Conservation (phyloP, 768 basidiomycete species). For the Lentinus tigrinus region DNA sequence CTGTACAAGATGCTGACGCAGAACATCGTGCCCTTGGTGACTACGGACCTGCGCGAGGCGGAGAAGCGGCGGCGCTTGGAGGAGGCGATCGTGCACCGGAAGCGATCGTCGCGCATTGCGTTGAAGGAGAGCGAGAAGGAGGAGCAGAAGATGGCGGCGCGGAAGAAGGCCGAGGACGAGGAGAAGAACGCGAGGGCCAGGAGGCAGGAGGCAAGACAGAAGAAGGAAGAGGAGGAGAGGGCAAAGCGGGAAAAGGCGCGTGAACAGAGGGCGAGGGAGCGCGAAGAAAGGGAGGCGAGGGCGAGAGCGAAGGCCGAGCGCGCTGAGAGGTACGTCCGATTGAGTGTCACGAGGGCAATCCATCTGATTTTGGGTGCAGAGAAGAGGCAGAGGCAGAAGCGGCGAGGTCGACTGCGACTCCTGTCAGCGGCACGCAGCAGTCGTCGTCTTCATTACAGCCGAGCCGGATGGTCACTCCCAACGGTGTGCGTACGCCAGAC, state of each 20-base stretch:
- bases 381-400: slow-evolving; percentile 5
- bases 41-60: slow-evolving; percentile 64
- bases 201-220: slow-evolving; percentile 41
- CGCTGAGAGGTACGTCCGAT: slow-evolving; percentile 8
- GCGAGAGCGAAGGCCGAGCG: slow-evolving; percentile 28
- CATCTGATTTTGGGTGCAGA: not conserved
- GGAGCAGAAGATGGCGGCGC: slow-evolving; percentile 60
- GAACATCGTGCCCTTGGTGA: slow-evolving; percentile 69
- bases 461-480: slow-evolving; percentile 32
- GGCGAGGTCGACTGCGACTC: slow-evolving; percentile 7
- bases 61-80: slow-evolving; percentile 63
- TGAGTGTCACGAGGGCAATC: not conserved
- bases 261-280: slow-evolving; percentile 47
- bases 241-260: slow-evolving; percentile 54
- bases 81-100: slow-evolving; percentile 79
- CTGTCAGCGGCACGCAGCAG: slow-evolving; percentile 15
- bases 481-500: slow-evolving; percentile 56
- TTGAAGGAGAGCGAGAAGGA: slow-evolving; percentile 79
- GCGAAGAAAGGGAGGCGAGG: slow-evolving; percentile 39
- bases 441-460: slow-evolving; percentile 20
- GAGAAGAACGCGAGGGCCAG: slow-evolving; percentile 65
- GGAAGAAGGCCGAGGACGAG: slow-evolving; percentile 61
- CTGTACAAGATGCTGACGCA: slow-evolving; percentile 68
- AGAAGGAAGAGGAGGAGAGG: slow-evolving; percentile 40
- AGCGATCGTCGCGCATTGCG: slow-evolving; percentile 88